These are phyloP conservation scores for Aspergillus spinulosporus DNA, from an alignment of 2,329 filamentous ascomycete species.

Conservation along the genomic window DNA sequence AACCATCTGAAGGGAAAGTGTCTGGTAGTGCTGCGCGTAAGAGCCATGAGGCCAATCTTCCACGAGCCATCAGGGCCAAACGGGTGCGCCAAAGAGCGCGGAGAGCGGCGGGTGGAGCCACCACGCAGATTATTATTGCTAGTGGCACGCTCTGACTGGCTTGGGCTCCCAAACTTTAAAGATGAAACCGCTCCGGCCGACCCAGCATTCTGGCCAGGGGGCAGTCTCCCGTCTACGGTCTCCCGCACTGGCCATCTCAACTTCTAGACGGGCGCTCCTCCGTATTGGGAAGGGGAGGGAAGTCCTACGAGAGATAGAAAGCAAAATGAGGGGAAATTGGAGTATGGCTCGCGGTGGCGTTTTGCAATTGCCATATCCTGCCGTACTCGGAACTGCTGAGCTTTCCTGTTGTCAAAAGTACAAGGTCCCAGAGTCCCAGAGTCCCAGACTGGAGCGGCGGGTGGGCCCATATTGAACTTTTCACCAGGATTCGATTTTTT, in stretches of 20 bases:
- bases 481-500: constrained; percentile 9
- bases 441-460: background rate
- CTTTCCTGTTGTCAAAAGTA: constrained; percentile 1
- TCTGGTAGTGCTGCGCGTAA: background rate
- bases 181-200: constrained; percentile 26
- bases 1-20: background rate
- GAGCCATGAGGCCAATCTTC: background rate
- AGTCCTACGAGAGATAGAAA: too few relatives aligned
- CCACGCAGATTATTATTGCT: background rate
- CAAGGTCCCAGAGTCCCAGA: background rate
- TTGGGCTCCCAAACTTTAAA: constrained; percentile 20
- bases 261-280: background rate
- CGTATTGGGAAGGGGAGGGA: constrained; percentile 1
- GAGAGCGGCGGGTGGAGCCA: background rate
- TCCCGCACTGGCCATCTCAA: constrained; percentile 27
- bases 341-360: too few relatives aligned
- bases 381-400: background rate
- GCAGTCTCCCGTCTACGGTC: constrained; percentile 19
- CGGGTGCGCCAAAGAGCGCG: background rate
- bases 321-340: too few relatives aligned
- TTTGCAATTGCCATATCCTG: background rate
- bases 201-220: constrained; percentile 31
- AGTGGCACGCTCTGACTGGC: constrained; percentile 4
- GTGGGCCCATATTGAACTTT: constrained; percentile 9
- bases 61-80: background rate